These are phyloP conservation scores for Sugiyamaella novakii DNA, from an alignment of 1,139 yeast species.

Conservation along the genomic window DNA sequence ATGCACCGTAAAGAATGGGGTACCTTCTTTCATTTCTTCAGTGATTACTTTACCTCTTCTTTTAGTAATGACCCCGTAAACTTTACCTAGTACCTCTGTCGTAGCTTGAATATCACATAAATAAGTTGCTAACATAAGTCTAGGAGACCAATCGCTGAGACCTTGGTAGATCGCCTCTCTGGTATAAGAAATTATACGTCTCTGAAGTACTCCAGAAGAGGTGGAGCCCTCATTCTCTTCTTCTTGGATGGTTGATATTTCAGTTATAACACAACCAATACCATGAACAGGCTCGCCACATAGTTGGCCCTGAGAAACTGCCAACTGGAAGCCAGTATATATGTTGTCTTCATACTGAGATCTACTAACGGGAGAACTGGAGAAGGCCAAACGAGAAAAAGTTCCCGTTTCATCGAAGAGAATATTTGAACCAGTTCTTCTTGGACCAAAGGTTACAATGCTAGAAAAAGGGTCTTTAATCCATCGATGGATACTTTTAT, in stretches of 20 bases:
- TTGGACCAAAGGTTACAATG: slow-evolving; percentile 76
- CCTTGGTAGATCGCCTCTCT: slow-evolving; percentile 73
- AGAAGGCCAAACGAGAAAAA: slow-evolving; percentile 27
- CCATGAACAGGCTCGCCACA: slow-evolving; percentile 90
- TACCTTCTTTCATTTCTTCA: slow-evolving; percentile 97
- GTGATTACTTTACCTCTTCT: slow-evolving; percentile 82
- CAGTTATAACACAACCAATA: slow-evolving; percentile 49
- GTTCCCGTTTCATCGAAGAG: slow-evolving; percentile 56
- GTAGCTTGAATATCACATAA: slow-evolving; percentile 94
- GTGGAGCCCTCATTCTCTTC: slow-evolving; percentile 35
- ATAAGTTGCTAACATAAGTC: slow-evolving; percentile 89
- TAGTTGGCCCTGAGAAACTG: slow-evolving; percentile 83
- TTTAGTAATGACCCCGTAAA: slow-evolving; percentile 89
- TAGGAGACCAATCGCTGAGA: slow-evolving; percentile 79
- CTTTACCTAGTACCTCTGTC: slow-evolving; percentile 91
- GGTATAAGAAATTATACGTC: slow-evolving; percentile 72
- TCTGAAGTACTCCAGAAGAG: slow-evolving; percentile 50
- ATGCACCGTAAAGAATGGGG: slow-evolving; percentile 87
- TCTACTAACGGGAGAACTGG: slow-evolving; percentile 26
- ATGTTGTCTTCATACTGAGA: slow-evolving; percentile 67
- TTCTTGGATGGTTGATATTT: slow-evolving; percentile 45
- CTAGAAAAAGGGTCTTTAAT: slow-evolving; percentile 45
- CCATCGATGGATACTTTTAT: slow-evolving; percentile 34
- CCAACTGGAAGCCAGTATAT: slow-evolving; percentile 81
- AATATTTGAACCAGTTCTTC: slow-evolving; percentile 73